Base-by-base conservation (phyloP, 2,329 filamentous ascomycete species). In the Zasmidium cellare region DNA sequence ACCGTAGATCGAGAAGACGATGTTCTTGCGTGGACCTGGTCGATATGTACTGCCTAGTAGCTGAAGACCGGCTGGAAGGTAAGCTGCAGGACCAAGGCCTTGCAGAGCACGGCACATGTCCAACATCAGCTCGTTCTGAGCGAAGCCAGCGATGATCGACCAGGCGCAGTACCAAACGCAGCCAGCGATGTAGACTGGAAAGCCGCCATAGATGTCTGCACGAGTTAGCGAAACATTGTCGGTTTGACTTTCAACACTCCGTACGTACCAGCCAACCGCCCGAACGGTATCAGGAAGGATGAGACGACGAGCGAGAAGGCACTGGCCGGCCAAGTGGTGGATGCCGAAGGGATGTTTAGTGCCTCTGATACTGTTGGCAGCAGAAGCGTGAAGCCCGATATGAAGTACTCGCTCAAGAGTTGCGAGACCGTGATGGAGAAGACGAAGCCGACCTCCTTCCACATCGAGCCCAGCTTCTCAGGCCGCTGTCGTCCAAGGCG, bases 301-400 rank as follows among this genome's bases (percentile, higher is more conserved):
- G 77, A 76, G 3, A 80, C 75, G 2, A 78, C 78, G 3, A 83
- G 72, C 0, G 80, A 80, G 46, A 82, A 77, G n/a, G 79, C 78
- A 20, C 74, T 80, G 1, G 80, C 77, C 1, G 81, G 80, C 81
- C 81, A 83, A 51, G 81, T 81, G 1, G 76, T 75, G 3, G 87
- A 85, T 38, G 86, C 83, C 46, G 86, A 80, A 0, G 89, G 84
- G 44, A 94, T 91, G 41, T 84, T 55, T 3, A 94, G 79, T 1
- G 84, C 80, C 11, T 73, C 69, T 11, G 84, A 78, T 2, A 94
- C 72, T 0, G 84, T 84, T 0, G 90, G 90, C 0, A 92, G 74
- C 23, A 93, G 75, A 58, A 86, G 76, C 57, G 80, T 84, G 67
- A 92, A 94, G 28, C 91, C 91, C 48, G 87, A 89, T 51, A 93